Evolutionary conservation across 1,284 basidiomycete species (phyloP).

Genomic region (Apiotrichum domesticum): DNA sequence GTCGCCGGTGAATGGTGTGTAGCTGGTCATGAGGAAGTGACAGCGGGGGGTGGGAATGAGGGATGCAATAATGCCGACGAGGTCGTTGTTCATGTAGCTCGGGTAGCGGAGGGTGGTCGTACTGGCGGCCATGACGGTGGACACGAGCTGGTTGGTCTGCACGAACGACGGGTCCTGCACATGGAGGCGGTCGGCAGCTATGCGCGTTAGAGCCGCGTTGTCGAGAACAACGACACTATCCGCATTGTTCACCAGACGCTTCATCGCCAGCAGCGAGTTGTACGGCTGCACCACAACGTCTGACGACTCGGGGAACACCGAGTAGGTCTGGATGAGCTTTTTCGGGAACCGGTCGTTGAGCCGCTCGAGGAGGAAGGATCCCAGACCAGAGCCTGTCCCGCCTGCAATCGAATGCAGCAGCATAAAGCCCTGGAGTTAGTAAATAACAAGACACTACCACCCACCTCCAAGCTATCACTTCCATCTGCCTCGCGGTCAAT

Average conservation of each 20-base stretch:
- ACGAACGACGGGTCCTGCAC: constrained; percentile 86
- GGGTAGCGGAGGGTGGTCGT: constrained; percentile 97
- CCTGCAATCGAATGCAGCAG: constrained; percentile 98
- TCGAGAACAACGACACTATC: constrained; percentile 97
- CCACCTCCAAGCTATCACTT: constrained; percentile 91
- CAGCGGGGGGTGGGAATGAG: constrained; percentile 98
- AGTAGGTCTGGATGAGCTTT: constrained; percentile 98
- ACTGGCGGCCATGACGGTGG: constrained; percentile 63
- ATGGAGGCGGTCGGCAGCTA: constrained; percentile 86
- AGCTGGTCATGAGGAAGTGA: constrained; percentile 99
- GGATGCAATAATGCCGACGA: constrained; percentile 93
- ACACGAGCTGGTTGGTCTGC: constrained; percentile 88
- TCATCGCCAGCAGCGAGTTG: constrained; percentile 88
- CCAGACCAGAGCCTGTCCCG: constrained; percentile 95
- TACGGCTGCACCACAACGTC: constrained; percentile 98
- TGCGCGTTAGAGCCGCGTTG: constrained; percentile 86
- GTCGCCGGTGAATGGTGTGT: constrained; percentile 96
- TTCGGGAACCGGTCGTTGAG: constrained; percentile 98
- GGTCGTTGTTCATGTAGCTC: constrained; percentile 99
- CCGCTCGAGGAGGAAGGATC: constrained; percentile 92
- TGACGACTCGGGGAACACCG: constrained; percentile 91
- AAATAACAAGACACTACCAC: constrained; percentile 15
- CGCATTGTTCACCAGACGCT: constrained; percentile 90
- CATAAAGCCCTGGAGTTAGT: constrained; percentile 79
- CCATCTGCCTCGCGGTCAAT: constrained; percentile 97